These are phyloP conservation scores for Uronychia binucleata DNA, from an alignment of 73 alveolate species.

Conservation along the genomic window DNA sequence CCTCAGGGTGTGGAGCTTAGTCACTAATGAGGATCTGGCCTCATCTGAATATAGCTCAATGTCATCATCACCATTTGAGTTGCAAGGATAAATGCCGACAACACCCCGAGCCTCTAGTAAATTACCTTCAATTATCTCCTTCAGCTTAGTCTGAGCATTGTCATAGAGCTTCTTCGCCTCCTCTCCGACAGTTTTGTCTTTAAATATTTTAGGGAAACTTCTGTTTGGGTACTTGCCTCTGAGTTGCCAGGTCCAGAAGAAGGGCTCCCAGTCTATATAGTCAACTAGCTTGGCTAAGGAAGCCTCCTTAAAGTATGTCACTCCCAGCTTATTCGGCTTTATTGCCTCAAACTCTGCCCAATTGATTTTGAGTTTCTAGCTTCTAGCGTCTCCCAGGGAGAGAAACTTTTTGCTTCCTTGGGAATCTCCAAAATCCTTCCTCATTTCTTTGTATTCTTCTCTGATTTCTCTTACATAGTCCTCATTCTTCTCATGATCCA, in stretches of 20 bases:
- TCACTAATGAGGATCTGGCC: too few species aligned
- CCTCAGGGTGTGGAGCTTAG: slow-evolving; percentile 50
- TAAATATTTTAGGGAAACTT: slow-evolving; percentile 83
- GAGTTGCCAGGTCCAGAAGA: slow-evolving; percentile 83
- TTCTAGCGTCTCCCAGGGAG: slow-evolving; percentile 63
- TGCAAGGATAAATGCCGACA: slow-evolving; percentile 77
- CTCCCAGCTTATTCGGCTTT: slow-evolving; percentile 53
- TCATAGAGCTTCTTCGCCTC: slow-evolving; percentile 81
- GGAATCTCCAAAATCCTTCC: slow-evolving; percentile 73
- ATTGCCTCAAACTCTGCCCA: slow-evolving; percentile 33
- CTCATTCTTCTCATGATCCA: slow-evolving; percentile 45
- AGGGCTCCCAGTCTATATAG: slow-evolving; percentile 88
- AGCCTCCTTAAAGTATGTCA: slow-evolving; percentile 41
- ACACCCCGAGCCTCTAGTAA: slow-evolving; percentile 59
- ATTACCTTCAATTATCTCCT: slow-evolving; percentile 42
- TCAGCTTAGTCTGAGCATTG: slow-evolving; percentile 75
- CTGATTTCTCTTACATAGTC: slow-evolving; percentile 52
- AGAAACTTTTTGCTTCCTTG: slow-evolving; percentile 62
- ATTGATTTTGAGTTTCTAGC: slow-evolving; percentile 34
- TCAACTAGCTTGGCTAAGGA: slow-evolving; percentile 66
- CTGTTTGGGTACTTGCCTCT: slow-evolving; percentile 92
- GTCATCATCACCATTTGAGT: slow-evolving; percentile 76
- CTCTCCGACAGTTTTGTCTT: slow-evolving; percentile 75
- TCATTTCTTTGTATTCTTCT: slow-evolving; percentile 78
- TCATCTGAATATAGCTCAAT: slow-evolving; percentile 62